Conservation (phyloP, 257 asterid species). For the Solanum medicagineum region DNA sequence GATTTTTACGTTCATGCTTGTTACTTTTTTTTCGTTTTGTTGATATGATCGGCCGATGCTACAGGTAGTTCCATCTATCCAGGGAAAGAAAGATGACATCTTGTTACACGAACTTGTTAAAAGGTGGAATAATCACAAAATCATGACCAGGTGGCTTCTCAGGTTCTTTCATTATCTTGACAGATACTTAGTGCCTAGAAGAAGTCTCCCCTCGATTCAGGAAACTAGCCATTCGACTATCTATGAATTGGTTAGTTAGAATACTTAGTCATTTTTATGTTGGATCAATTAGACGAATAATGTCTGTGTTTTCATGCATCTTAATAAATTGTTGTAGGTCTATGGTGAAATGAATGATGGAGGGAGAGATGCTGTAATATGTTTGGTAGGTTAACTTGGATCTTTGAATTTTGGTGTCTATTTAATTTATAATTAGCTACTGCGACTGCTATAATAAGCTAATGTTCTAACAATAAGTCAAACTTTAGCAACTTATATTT, state of each 20-base stretch:
- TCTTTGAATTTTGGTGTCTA: not conserved
- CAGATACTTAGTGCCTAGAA: constrained; percentile 3
- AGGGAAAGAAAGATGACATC: constrained; percentile 9
- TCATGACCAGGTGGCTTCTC: not conserved
- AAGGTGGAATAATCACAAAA: constrained; percentile 20
- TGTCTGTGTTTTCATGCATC: not conserved
- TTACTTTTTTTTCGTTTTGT: not conserved
- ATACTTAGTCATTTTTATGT: not conserved
- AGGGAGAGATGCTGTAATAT: constrained; percentile 24
- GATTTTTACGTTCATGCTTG: not conserved
- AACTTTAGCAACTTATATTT: not conserved
- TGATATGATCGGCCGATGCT: not conserved
- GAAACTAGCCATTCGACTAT: constrained; percentile 17
- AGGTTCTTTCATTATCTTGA: constrained; percentile 20
- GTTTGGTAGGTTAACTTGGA: constrained; percentile 16
- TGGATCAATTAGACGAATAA: not conserved
- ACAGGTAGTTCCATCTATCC: constrained; percentile 17
- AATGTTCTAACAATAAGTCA: not conserved
- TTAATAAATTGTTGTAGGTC: constrained; percentile 8
- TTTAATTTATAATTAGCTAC: not conserved
- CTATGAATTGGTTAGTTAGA: constrained; percentile 14
- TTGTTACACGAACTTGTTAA: constrained; percentile 15
- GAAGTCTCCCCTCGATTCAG: constrained; percentile 9
- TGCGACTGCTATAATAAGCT: not conserved
- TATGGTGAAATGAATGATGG: constrained; percentile 24